These are phyloP conservation scores for Nannizziopsis arthrosporioides DNA, from an alignment of 2,329 filamentous ascomycete species.

Conservation along the genomic window DNA sequence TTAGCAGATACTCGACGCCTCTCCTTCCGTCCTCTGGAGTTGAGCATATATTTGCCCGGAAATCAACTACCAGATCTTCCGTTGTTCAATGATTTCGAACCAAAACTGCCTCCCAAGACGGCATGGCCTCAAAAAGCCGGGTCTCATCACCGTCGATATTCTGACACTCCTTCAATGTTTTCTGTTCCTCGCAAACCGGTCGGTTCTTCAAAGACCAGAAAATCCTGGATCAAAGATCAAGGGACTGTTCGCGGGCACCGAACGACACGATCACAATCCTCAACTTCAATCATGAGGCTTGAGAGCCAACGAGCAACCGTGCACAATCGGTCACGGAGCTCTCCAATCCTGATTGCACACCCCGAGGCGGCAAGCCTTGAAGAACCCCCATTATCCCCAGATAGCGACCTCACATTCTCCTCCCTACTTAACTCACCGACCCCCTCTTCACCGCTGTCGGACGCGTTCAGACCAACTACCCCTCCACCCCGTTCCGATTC, in stretches of 20 bases:
- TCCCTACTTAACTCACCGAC: neutral
- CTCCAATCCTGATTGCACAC: neutral
- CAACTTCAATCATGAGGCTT: slow-evolving; percentile 3
- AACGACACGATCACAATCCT: slow-evolving; percentile 6
- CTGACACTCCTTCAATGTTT: slow-evolving; percentile 19
- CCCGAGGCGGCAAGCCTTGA: neutral
- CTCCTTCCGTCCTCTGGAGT: slow-evolving; percentile 34
- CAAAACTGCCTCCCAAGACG: slow-evolving; percentile 26
- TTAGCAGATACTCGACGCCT: slow-evolving; percentile 12
- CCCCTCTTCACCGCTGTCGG: neutral
- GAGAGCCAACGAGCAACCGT: neutral
- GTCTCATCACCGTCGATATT: slow-evolving; percentile 12
- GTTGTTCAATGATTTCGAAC: slow-evolving; percentile 31
- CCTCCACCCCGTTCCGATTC: slow-evolving; percentile 8
- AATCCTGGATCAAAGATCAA: slow-evolving; percentile 1
- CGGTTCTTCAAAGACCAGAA: slow-evolving; percentile 5
- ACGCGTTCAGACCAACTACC: neutral
- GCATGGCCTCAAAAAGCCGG: slow-evolving; percentile 18
- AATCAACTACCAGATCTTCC: slow-evolving; percentile 37
- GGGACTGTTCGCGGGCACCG: neutral
- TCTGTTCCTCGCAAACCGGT: slow-evolving; percentile 28
- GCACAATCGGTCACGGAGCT: slow-evolving; percentile 1
- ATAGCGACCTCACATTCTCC: neutral
- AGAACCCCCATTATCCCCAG: neutral
- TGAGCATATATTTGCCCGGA: slow-evolving; percentile 37